phyloP scores from a whole-genome alignment of 2,329 filamentous ascomycete genomes.

The Calonectria hawksworthii region DNA sequence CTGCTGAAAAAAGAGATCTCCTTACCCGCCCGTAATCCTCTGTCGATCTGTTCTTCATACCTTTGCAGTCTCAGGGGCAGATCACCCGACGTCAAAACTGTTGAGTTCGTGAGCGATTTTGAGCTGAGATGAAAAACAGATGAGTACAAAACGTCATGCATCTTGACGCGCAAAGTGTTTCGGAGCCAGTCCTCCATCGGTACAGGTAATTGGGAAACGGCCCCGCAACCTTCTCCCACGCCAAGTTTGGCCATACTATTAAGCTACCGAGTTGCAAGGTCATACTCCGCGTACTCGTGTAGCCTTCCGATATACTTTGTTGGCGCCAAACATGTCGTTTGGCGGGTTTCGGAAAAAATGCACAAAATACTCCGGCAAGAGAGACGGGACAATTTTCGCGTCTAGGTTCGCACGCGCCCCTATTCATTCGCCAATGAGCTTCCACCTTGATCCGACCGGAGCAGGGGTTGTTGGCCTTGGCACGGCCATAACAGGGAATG shows the following conservation, averaged over 20 bases:
- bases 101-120: not conserved
- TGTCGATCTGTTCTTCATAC: constrained; percentile 10
- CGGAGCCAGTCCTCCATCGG: not conserved
- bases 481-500: constrained; percentile 12
- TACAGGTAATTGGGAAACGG: not conserved
- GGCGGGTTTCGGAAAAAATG: not conserved
- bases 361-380: not conserved
- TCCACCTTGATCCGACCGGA: not conserved
- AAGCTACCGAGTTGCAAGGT: not conserved
- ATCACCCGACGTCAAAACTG: not conserved
- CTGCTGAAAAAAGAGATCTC: not conserved
- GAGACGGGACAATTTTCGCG: constrained; percentile 2
- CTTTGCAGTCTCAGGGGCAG: not conserved
- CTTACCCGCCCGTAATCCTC: not conserved
- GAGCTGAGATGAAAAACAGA: constrained; percentile 7
- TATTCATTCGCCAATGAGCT: not conserved
- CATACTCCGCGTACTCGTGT: not conserved
- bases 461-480: not conserved
- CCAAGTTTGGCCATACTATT: not conserved
- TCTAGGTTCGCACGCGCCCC: constrained; percentile 1
- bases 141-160: not conserved
- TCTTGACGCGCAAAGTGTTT: not conserved
- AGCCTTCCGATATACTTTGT: not conserved
- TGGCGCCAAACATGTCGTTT: constrained; percentile 1
- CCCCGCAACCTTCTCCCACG: constrained; percentile 1